Evolutionary conservation across 495 filamentous ascomycete species (phyloP).

Genomic region (Stereocaulon alpinum): DNA sequence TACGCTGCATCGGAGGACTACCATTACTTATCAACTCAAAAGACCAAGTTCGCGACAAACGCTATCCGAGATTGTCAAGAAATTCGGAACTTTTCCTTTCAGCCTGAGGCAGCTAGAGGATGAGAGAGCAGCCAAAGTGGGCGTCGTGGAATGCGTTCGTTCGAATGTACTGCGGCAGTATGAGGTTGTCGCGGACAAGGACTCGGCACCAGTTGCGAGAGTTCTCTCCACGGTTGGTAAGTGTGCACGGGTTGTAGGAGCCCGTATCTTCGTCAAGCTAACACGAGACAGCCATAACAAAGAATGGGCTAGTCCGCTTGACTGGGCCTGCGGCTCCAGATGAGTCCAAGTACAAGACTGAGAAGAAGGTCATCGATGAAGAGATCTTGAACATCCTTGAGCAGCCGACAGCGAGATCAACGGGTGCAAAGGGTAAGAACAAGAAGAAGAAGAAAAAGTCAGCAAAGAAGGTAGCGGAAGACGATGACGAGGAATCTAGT

Average conservation of each 20-base stretch:
- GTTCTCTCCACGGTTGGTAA: constrained; percentile 86
- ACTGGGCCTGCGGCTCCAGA: constrained; percentile 64
- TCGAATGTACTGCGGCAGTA: constrained; percentile 85
- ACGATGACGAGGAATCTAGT: constrained; percentile 42
- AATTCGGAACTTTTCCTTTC: constrained; percentile 96
- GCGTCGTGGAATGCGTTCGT: constrained; percentile 89
- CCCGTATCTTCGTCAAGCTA: constrained; percentile 4
- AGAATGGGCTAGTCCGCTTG: constrained; percentile 85
- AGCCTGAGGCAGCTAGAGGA: constrained; percentile 93
- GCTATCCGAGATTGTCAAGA: constrained; percentile 86
- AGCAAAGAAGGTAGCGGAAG: constrained; percentile 51
- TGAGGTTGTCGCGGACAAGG: constrained; percentile 89
- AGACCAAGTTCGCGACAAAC: constrained; percentile 82
- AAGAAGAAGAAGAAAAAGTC: constrained; percentile 88
- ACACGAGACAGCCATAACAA: constrained; percentile 70
- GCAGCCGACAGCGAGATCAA: constrained; percentile 66
- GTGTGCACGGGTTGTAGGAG: constrained; percentile 25
- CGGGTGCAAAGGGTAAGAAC: constrained; percentile 63
- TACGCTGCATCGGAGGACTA: constrained; percentile 86
- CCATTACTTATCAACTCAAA: constrained; percentile 82
- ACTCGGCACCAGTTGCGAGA: constrained; percentile 69
- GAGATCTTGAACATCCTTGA: constrained; percentile 89
- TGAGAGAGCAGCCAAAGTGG: constrained; percentile 91
- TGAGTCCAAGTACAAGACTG: constrained; percentile 69
- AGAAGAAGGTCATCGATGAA: constrained; percentile 96